Evolutionary conservation across 2,329 filamentous ascomycete genomes (phyloP), one percentile per base, ranked within the genome.

Genomic region (Xylariaceae sp.): DNA sequence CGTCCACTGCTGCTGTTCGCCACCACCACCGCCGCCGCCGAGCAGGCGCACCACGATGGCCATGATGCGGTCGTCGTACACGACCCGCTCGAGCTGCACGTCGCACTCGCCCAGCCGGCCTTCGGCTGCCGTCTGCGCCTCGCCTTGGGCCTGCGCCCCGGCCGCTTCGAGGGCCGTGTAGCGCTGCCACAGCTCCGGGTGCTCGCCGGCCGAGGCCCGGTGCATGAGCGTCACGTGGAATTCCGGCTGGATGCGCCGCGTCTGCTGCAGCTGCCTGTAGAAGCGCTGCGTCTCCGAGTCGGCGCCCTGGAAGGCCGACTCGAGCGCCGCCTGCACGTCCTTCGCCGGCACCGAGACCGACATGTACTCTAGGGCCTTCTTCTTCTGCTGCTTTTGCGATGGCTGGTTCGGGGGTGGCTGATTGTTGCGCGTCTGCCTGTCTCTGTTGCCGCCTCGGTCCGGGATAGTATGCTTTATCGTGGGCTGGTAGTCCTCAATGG

Each of bases 141-240:
- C 14, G 21, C 12, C 58, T 7, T 44, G 47, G 5, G 45, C 49
- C 3, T 53, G 47, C 14, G 9, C 30, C 17, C 54, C 56, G 33
- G 59, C 61, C 2, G 61, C 62, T 22, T 61, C 55, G 9, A 84
- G 59, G n/a, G 70, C 62, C 5, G 55, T 57, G 47, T 95, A 90
- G 35, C 69, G 72, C 34, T 80, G 63, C 92, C 92, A 98, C 34
- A 90, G 66, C 7, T 80, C 73, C 0, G 79, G 72, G 43, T 80
- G 60, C 19, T 80, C 61, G 25, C 67, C 66, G 8, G 75, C 64
- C 3, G 65, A 67, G 9, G 80, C 77, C 29, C 81, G 80, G 59
- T 98, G 92, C 57, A 95, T 87, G 24, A 98, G 72, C 0, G 92
- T 98, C 37, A 98, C 85, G 56, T 98, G 92, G 57, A 96, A 98